These are phyloP conservation scores for Coffea eugenioides DNA, from an alignment of 257 asterid genomes.

Conservation along the genomic window DNA sequence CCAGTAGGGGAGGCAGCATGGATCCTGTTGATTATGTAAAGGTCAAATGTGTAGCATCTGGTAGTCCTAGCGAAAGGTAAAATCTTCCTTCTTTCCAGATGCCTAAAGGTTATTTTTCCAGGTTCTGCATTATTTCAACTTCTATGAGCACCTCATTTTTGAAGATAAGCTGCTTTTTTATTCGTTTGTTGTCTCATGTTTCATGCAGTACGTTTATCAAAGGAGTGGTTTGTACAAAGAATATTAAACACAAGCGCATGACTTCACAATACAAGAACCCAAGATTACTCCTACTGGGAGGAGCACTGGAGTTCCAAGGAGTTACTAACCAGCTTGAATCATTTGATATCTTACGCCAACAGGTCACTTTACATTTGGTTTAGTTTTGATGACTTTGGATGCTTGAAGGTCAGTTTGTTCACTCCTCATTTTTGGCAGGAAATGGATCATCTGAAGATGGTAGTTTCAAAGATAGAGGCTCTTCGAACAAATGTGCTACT, in stretches of 20 bases:
- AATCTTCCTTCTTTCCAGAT: background rate
- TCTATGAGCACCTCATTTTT: background rate
- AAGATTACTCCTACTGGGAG: constrained; percentile 82
- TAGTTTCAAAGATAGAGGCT: constrained; percentile 83
- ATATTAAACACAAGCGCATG: constrained; percentile 97
- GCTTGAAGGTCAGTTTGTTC: constrained; percentile 15
- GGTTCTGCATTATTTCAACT: background rate
- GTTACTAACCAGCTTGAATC: constrained; percentile 85
- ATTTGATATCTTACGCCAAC: constrained; percentile 74
- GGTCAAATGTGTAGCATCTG: constrained; percentile 92
- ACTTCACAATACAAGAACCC: constrained; percentile 79
- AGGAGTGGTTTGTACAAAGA: constrained; percentile 93
- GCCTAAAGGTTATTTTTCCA: background rate
- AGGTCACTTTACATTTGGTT: constrained; percentile 45
- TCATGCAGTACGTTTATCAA: constrained; percentile 71
- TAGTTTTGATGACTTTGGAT: constrained; percentile 16
- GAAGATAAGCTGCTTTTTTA: constrained; percentile 1
- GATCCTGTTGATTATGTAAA: constrained; percentile 89
- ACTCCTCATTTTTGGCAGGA: constrained; percentile 49
- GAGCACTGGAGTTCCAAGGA: constrained; percentile 92
- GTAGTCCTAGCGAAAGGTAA: constrained; percentile 77
- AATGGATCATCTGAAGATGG: constrained; percentile 71
- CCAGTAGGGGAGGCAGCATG: constrained; percentile 98
- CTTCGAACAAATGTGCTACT: constrained; percentile 88
- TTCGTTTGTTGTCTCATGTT: constrained; percentile 18